Base-by-base conservation (phyloP, 495 filamentous ascomycete genomes). In the Opeltia flavorubescens region DNA sequence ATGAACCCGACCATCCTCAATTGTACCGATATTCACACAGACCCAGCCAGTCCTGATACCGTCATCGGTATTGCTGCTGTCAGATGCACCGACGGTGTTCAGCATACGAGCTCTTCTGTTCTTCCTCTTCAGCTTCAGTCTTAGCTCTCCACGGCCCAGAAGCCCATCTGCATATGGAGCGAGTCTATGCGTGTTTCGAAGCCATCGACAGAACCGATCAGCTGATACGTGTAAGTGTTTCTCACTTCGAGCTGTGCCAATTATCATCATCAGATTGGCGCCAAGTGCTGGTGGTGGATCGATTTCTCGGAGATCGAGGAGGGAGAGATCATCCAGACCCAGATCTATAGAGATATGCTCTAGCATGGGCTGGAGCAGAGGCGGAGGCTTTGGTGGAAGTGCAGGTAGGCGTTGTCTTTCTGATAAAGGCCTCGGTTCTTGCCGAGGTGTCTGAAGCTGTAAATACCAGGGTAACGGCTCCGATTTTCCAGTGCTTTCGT, bases 191-290 rank as follows among this genome's bases (percentile, higher is more conserved):
- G 69, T 69, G 28, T 70, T 79, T 45, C 93, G 72, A 34, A 95
- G 63, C 84, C 84, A 96, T 47, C 89, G 74, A 50, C 88, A 87
- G 18, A 93, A 70, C 24, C 86, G 78, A 58, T 94, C 89, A 3
- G 91, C 87, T 2, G 88, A 89, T 18, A 93, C 84, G 55, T 95
- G 88, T 23, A 96, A 65, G 66, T 98, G 93, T 47, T 86, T 89
- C 54, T 95, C 85, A 50, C 85, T 89, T 40, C 93, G 80, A 18
- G 89, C 86, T 15, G 86, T 93, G n/a, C 86, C 89, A 50, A 96
- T 68, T 30, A 96, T 60, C 91, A 96, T 96, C 26, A 98, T 70
- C 30, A 94, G 72, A 56, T 87, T 83, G 13, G 86, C 75, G 6
- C 91, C 91, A 29, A 96, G 70, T 0, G 88, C 86, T 1, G 91